Conservation (phyloP, 306 rosid genomes). For the Gastrolobium villosum region DNA sequence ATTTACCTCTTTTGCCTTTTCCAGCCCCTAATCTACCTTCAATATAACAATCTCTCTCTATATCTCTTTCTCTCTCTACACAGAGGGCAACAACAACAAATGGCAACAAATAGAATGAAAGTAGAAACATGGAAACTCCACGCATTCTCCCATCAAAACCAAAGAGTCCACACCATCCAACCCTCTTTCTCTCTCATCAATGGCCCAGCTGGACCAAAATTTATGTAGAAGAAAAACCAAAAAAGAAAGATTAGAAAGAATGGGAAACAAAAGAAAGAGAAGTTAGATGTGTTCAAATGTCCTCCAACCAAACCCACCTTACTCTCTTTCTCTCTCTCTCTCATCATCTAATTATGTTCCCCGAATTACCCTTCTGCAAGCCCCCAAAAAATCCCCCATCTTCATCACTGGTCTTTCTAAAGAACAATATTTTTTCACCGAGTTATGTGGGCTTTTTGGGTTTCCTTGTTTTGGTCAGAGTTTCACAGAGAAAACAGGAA, state of each 20-base stretch:
- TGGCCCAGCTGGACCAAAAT: constrained; percentile 99
- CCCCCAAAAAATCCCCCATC: constrained; percentile 94
- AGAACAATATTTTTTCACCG: constrained; percentile 87
- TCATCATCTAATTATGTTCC: constrained; percentile 63
- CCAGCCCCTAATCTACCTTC: constrained; percentile 45
- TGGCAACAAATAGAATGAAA: constrained; percentile 54
- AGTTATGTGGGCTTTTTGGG: constrained; percentile 98
- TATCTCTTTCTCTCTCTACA: constrained; percentile 59
- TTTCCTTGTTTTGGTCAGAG: constrained; percentile 93
- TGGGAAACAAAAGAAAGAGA: constrained; percentile 56
- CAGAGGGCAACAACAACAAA: constrained; percentile 53
- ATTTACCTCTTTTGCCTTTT: constrained; percentile 38
- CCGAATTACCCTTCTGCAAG: constrained; percentile 99
- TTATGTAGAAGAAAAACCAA: constrained; percentile 67
- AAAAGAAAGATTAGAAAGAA: constrained; percentile 56
- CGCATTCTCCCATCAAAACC: constrained; percentile 58
- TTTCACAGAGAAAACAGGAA: constrained; percentile 94
- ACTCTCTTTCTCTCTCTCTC: constrained; percentile 38
- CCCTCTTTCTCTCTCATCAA: constrained; percentile 66
- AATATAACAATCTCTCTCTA: background rate
- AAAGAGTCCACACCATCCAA: constrained; percentile 66
- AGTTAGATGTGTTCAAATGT: constrained; percentile 82
- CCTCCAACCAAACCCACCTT: constrained; percentile 98
- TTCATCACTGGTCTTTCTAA: constrained; percentile 92
- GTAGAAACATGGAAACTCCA: constrained; percentile 81